phyloP scores from a whole-genome alignment of 2,329 filamentous ascomycete species.

The Beauveria rudraprayagi region DNA sequence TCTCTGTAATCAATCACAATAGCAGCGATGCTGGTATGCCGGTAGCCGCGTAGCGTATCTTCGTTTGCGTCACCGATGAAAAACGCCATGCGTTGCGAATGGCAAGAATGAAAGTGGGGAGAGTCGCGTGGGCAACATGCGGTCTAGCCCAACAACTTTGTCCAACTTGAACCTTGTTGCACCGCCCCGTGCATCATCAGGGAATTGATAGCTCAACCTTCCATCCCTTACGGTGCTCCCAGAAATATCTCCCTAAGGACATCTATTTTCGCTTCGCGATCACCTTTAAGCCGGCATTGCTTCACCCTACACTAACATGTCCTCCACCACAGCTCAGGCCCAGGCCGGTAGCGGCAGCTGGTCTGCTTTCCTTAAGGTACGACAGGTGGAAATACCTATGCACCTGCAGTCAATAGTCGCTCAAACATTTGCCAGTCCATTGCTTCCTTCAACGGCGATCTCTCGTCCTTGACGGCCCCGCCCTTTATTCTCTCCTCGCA shows the following conservation, averaged over 20 bases:
- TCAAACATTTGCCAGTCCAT: slow-evolving; percentile 47
- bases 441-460: slow-evolving; percentile 73
- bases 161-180: neutral
- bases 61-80: slow-evolving; percentile 6
- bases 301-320: slow-evolving; percentile 9
- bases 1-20: neutral
- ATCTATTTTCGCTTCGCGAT: neutral
- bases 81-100: neutral
- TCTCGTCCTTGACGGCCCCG: slow-evolving; percentile 71
- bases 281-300: neutral
- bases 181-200: neutral
- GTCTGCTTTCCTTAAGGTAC: slow-evolving; percentile 45
- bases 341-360: slow-evolving; percentile 39
- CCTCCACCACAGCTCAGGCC: slow-evolving; percentile 21
- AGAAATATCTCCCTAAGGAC: neutral
- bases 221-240: neutral
- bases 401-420: slow-evolving; percentile 4
- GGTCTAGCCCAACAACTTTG: neutral
- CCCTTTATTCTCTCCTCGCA: slow-evolving; percentile 75
- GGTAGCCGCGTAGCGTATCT: neutral
- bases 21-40: neutral
- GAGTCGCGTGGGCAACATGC: slow-evolving; percentile 6
- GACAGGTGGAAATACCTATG: neutral
- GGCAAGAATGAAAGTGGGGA: slow-evolving; percentile 3
- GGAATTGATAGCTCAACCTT: neutral